phyloP scores from a whole-genome alignment of 257 asterid species.

The Solanum boliviense region DNA sequence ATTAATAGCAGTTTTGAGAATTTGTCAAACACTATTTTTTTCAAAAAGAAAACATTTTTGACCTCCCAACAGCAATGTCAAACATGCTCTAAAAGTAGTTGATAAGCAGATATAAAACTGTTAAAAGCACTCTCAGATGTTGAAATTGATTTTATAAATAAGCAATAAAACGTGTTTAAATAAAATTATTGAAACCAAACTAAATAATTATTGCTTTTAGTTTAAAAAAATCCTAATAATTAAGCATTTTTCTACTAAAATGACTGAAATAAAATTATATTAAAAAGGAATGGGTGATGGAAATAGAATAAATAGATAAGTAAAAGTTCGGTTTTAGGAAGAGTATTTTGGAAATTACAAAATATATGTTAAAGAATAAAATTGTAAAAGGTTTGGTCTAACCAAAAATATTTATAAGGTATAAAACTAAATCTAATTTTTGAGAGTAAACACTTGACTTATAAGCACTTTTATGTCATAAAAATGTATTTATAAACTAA shows the following conservation, averaged over 20 bases:
- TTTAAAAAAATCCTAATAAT: neutral
- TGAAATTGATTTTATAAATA: neutral
- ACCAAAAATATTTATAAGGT: neutral
- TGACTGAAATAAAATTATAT: neutral
- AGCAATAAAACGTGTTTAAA: neutral
- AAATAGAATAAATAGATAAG: neutral
- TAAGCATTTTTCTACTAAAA: neutral
- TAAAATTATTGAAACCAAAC: neutral
- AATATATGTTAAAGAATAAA: too few species aligned
- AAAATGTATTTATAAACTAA: too few species aligned
- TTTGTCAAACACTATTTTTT: too few species aligned
- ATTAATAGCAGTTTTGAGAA: too few species aligned
- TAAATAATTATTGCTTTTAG: neutral
- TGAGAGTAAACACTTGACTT: neutral
- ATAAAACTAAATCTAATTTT: too few species aligned
- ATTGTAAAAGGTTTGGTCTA: neutral
- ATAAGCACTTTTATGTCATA: neutral
- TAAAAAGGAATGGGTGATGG: neutral
- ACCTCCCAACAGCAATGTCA: too few species aligned
- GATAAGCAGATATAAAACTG: neutral
- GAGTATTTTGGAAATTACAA: neutral
- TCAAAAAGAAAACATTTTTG: too few species aligned
- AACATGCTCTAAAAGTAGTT: neutral
- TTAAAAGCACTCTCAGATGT: neutral
- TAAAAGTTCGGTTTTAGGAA: neutral